Percentiles rank a stretch among this genome's conserved stretches.
Evolutionary conservation across 805 yeast genomes (phyloP).

Genomic region (Candida tibetensis): DNA sequence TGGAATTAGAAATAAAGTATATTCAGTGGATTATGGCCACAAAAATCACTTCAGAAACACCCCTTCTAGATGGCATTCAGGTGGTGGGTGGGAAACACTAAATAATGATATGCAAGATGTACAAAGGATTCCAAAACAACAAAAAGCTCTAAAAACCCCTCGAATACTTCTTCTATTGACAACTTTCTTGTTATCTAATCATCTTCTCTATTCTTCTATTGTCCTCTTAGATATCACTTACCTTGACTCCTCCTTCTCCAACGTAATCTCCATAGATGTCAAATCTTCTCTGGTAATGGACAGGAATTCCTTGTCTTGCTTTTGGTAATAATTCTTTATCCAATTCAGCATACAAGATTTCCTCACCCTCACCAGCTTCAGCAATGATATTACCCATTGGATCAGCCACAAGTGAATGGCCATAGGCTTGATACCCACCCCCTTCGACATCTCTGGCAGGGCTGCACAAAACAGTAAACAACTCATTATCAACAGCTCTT

Average conservation of each 20-base stretch:
- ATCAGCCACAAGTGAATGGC: slow-evolving; percentile 44
- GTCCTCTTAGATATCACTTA: slow-evolving; percentile 21
- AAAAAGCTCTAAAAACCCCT: background rate
- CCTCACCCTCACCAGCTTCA: slow-evolving; percentile 47
- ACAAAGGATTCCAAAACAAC: background rate
- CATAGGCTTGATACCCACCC: slow-evolving; percentile 45
- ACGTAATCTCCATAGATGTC: slow-evolving; percentile 45
- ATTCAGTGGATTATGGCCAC: background rate
- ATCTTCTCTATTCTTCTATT: too few relatives aligned
- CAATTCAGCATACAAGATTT: slow-evolving; percentile 40
- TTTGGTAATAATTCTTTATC: slow-evolving; percentile 39
- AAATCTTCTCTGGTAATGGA: slow-evolving; percentile 42
- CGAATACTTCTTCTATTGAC: background rate
- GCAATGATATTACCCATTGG: slow-evolving; percentile 42
- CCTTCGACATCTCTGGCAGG: slow-evolving; percentile 74
- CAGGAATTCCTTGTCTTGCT: slow-evolving; percentile 41
- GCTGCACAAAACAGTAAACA: slow-evolving; percentile 74
- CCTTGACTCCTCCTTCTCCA: slow-evolving; percentile 26
- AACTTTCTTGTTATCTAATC: background rate
- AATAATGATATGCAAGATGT: too few relatives aligned
- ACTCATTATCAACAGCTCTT: slow-evolving; percentile 73
- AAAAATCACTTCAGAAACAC: background rate
- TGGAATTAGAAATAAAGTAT: background rate
- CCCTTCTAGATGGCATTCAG: too few relatives aligned
- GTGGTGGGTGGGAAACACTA: too few relatives aligned